phyloP scores from a whole-genome alignment of 306 rosid genomes.

The Ormosia emarginata region DNA sequence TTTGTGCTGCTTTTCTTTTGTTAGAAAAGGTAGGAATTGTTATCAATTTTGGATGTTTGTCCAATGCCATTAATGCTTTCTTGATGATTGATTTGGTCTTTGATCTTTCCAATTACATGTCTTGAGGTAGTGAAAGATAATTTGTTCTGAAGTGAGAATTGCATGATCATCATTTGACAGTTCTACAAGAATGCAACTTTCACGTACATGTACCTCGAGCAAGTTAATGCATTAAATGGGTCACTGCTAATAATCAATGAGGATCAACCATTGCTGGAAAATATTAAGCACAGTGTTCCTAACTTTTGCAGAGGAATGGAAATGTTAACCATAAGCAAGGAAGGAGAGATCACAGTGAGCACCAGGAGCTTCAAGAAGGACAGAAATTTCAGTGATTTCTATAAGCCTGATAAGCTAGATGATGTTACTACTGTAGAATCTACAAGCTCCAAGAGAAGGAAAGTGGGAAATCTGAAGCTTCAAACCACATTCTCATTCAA shows the following conservation, averaged over 20 bases:
- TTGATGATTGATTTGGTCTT: not conserved
- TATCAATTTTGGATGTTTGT: not conserved
- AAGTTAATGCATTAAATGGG: not conserved
- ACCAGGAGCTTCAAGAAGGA: conserved; percentile 23
- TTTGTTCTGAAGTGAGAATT: not conserved
- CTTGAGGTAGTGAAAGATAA: not conserved
- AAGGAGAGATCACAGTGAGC: conserved; percentile 29
- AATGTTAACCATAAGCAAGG: conserved; percentile 9
- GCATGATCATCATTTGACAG: not conserved
- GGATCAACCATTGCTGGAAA: not conserved
- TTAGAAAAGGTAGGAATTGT: not conserved
- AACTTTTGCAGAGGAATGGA: conserved; percentile 22
- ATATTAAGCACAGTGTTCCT: not conserved
- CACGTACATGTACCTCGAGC: not conserved
- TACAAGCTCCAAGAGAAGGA: conserved; percentile 27
- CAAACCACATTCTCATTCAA: conserved; percentile 29
- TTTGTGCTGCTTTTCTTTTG: not conserved
- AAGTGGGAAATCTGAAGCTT: conserved; percentile 32
- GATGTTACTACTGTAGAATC: conserved; percentile 18
- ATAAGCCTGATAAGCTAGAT: conserved; percentile 17
- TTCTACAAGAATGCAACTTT: not conserved
- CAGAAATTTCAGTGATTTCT: conserved; percentile 4
- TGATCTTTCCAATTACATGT: not conserved
- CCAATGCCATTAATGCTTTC: not conserved
- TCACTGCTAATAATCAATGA: not conserved